Base-by-base conservation (phyloP, 768 basidiomycete species). In the Leccinum subtestaceum region DNA sequence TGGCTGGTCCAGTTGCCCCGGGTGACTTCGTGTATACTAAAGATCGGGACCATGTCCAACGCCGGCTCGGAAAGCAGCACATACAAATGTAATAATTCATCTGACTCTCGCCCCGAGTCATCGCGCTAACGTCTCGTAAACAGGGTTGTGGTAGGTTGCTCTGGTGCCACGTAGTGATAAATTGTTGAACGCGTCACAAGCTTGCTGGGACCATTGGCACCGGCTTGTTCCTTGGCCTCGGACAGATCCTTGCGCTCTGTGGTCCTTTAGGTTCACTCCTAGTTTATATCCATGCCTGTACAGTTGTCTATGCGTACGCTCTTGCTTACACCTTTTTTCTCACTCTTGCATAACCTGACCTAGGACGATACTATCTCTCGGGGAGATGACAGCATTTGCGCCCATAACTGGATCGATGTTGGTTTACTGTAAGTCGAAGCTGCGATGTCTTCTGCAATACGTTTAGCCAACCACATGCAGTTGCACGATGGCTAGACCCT, bases 401-500 rank as follows among this genome's bases (percentile, higher is more conserved):
- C 72, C 70, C 3, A 59, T 73, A 57, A 66, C 67, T 29, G 72
- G 72, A 48, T 70, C 72, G 1, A 40, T 73, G 45, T 38, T 71
- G 0, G 63, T 66, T 17, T 73, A 72, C n/a, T 64, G 72, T 73
- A 45, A 25, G 69, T 51, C 11, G 17, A 27, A 4, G 36, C 17
- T 34, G 3, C 2, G 25, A 12, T 3, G 4, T 56, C 17, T 11
- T 10, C 38, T 29, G 13, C n/a, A 11, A 5, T 1, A 25, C 12
- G 13, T 13, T 56, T 48, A 64, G 11, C 25, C 13, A 27, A 27
- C 12, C 13, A 3, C 38, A 40, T 27, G n/a, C 50, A 73, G 72
- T 66, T 45, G 72, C 67, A 50, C 70, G 72, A 52, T 73, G 72
- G 72, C 45, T 73, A 48, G 72, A 73, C 53, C 72, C 72, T 23